phyloP scores from a whole-genome alignment of 352 stramenopile species.

The Pythium rhizo-oryzae region DNA sequence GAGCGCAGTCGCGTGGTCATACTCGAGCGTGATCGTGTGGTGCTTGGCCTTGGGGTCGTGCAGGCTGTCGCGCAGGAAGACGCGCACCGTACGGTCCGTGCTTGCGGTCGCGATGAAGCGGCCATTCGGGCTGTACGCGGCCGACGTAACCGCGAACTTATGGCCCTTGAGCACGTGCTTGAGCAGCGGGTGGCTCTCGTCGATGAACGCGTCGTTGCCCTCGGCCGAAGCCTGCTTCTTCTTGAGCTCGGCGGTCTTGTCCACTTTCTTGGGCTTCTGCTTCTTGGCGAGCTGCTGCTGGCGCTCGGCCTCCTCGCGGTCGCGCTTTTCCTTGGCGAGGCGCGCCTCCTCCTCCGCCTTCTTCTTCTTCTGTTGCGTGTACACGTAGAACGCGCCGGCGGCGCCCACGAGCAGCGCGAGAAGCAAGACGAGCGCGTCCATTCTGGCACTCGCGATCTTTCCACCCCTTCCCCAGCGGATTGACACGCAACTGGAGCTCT shows the following conservation, averaged over 20 bases:
- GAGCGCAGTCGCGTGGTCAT: constrained; percentile 76
- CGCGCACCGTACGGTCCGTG: constrained; percentile 72
- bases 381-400: constrained; percentile 63
- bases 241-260: constrained; percentile 76
- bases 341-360: constrained; percentile 37
- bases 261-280: constrained; percentile 68
- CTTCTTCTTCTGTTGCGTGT: constrained; percentile 50
- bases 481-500: constrained; percentile 24
- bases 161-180: constrained; percentile 66
- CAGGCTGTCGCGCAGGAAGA: constrained; percentile 70
- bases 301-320: constrained; percentile 44
- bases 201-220: constrained; percentile 18
- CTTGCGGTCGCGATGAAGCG: constrained; percentile 77
- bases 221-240: constrained; percentile 41
- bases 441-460: constrained; percentile 9
- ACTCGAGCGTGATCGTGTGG: constrained; percentile 76
- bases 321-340: constrained; percentile 55
- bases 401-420: constrained; percentile 61
- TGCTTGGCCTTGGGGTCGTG: constrained; percentile 61
- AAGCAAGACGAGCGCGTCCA: constrained; percentile 41
- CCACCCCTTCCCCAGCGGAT: constrained; percentile 1
- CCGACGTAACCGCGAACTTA: constrained; percentile 69
- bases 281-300: constrained; percentile 56
- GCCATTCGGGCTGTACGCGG: constrained; percentile 74
- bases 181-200: constrained; percentile 42